Conservation (phyloP, 257 asterid genomes). For the Solanum chmielewskii region DNA sequence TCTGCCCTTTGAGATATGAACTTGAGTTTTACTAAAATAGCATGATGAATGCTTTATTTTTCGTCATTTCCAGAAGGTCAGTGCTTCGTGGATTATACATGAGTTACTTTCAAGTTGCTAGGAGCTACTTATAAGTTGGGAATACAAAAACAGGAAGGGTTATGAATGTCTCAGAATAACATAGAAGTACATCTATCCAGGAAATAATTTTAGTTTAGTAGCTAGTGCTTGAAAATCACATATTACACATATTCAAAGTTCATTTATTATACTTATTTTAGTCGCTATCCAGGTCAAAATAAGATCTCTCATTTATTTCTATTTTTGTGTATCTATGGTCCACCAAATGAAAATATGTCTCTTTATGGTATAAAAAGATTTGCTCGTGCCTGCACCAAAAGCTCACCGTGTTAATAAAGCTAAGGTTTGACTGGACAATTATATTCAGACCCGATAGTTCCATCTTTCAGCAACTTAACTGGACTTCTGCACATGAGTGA, state of each 20-base stretch:
- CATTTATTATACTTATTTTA: background rate
- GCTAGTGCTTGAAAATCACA: background rate
- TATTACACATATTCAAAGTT: background rate
- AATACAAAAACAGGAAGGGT: background rate
- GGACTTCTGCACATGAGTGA: background rate
- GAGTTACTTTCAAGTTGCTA: background rate
- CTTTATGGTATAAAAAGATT: background rate
- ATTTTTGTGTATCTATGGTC: background rate
- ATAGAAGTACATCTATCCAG: background rate
- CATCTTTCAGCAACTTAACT: background rate
- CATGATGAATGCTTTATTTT: background rate
- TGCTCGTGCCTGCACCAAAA: background rate
- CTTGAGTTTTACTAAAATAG: background rate
- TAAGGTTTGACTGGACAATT: background rate
- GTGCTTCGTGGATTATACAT: background rate
- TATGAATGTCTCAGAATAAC: background rate
- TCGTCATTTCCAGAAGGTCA: background rate
- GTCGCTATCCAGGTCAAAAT: background rate
- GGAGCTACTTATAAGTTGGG: background rate
- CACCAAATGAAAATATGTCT: background rate
- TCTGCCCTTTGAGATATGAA: background rate
- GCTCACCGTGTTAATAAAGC: background rate
- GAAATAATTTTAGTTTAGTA: background rate
- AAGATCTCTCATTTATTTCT: background rate
- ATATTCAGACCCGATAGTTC: background rate